A percentile compares a stretch with the other conserved stretches of the same genome.
Conservation (phyloP, 257 asterid species). For the Scutellaria galericulata region DNA sequence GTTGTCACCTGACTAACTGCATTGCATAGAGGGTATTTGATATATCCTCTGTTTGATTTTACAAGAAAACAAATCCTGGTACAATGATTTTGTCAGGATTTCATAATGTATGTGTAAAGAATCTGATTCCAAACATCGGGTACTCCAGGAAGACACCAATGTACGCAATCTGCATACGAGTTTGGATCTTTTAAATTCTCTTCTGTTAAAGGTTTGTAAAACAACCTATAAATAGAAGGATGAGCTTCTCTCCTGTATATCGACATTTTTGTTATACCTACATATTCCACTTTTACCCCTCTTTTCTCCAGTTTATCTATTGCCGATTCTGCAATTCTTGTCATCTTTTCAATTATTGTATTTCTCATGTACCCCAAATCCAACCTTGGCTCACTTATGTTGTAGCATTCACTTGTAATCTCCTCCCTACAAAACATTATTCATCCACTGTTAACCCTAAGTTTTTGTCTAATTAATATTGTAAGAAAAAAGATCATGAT, state of each 20-base stretch:
- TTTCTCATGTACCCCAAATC: slow-evolving; percentile 32
- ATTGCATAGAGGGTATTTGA: too few relatives aligned
- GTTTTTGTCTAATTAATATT: not conserved
- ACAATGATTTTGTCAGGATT: not conserved
- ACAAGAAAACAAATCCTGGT: too few relatives aligned
- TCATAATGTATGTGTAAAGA: slow-evolving; percentile 46
- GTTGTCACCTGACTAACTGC: not conserved
- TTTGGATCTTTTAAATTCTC: slow-evolving; percentile 22
- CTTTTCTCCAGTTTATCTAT: slow-evolving; percentile 28
- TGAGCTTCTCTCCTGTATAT: slow-evolving; percentile 36
- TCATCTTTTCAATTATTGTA: slow-evolving; percentile 13
- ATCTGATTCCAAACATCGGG: slow-evolving; percentile 61
- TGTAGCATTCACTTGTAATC: slow-evolving; percentile 24
- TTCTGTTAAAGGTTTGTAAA: not conserved
- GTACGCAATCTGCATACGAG: slow-evolving; percentile 39
- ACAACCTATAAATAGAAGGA: slow-evolving; percentile 29
- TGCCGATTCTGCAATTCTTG: slow-evolving; percentile 11
- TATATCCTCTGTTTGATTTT: too few relatives aligned
- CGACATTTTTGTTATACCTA: slow-evolving; percentile 34
- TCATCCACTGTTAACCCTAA: not conserved
- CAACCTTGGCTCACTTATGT: slow-evolving; percentile 26
- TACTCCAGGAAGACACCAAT: slow-evolving; percentile 66
- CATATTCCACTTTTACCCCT: slow-evolving; percentile 29
- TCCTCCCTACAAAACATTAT: slow-evolving; percentile 16
- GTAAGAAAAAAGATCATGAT: not conserved